These are phyloP conservation scores for Pseudopyrenochaeta lycopersici DNA, from an alignment of 2,329 filamentous ascomycete species.

Conservation along the genomic window DNA sequence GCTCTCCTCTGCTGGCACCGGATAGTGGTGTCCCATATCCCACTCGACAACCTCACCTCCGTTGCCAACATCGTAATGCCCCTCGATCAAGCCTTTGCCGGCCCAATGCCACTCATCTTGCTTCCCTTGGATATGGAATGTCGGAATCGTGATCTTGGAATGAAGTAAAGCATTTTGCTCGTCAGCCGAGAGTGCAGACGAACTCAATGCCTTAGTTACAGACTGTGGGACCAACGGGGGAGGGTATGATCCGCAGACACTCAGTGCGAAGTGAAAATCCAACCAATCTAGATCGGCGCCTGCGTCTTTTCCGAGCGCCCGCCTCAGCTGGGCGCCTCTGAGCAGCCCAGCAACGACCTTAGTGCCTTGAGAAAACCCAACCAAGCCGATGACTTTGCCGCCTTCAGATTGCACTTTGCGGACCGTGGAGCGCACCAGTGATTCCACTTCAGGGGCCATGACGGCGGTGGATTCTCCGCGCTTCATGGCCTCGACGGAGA, in stretches of 20 bases:
- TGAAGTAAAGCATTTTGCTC: constrained; percentile 17
- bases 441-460: constrained; percentile 32
- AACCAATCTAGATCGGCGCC: constrained; percentile 12
- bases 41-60: constrained; percentile 35
- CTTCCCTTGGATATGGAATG: constrained; percentile 42
- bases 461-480: constrained; percentile 11
- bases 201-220: constrained; percentile 11
- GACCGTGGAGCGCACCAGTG: constrained; percentile 27
- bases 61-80: constrained; percentile 31
- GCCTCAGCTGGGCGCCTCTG: constrained; percentile 30
- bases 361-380: constrained; percentile 47
- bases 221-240: constrained; percentile 37
- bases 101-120: constrained; percentile 48
- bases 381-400: constrained; percentile 36
- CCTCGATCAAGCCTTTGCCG: constrained; percentile 40
- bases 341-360: constrained; percentile 44
- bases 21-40: constrained; percentile 50
- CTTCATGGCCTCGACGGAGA: constrained; percentile 26
- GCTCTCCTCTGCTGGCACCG: constrained; percentile 39
- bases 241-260: constrained; percentile 38
- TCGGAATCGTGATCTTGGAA: constrained; percentile 35
- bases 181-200: constrained; percentile 1
- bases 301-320: constrained; percentile 8
- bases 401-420: constrained; percentile 18
- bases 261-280: constrained; percentile 32